phyloP scores from a whole-genome alignment of 208 protist species.

The Angomonas ambiguus region DNA sequence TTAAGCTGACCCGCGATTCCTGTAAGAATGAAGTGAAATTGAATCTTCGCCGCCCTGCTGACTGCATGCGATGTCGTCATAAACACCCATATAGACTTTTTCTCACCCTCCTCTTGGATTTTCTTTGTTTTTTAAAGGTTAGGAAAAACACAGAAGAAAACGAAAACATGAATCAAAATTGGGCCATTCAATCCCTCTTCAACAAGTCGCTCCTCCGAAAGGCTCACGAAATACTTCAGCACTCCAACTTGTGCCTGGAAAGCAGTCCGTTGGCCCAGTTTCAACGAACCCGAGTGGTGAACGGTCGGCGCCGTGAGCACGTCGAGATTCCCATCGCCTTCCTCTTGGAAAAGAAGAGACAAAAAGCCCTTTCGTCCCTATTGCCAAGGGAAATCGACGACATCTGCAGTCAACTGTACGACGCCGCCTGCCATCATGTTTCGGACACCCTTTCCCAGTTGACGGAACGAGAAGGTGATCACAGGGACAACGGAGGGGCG shows the following conservation, averaged over 20 bases:
- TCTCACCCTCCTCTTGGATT: too few relatives aligned
- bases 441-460: background rate
- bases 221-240: background rate
- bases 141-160: too few relatives aligned
- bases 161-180: background rate
- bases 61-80: too few relatives aligned
- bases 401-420: background rate
- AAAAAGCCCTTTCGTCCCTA: too few relatives aligned
- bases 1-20: too few relatives aligned
- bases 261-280: background rate
- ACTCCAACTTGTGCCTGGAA: background rate
- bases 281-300: background rate
- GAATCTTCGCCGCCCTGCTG: too few relatives aligned
- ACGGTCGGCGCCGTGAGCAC: background rate
- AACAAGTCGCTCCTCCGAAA: background rate
- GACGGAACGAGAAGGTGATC: background rate
- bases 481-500: background rate
- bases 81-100: too few relatives aligned
- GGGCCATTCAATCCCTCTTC: background rate
- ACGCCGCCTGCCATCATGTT: background rate
- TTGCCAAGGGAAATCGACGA: background rate
- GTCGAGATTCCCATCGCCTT: constrained; percentile 7
- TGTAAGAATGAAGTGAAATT: too few relatives aligned
- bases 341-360: background rate
- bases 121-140: too few relatives aligned